Percentiles rank a stretch among this genome's conserved stretches.
phyloP scores from a whole-genome alignment of 2,329 filamentous ascomycete species.

The Dryadomyces sulphureus region DNA sequence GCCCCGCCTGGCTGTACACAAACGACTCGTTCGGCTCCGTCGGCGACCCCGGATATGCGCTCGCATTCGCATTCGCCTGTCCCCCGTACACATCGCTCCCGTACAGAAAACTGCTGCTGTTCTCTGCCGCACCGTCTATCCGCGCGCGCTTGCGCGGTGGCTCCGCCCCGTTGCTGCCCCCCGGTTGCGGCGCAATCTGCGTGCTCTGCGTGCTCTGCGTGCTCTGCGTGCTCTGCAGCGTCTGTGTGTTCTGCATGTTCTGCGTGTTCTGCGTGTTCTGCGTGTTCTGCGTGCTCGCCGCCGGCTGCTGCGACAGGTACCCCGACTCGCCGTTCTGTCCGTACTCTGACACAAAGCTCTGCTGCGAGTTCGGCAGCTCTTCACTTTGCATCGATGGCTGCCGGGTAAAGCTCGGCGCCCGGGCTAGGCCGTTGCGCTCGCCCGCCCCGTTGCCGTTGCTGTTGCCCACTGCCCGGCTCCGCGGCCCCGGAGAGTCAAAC shows the following conservation, averaged over 20 bases:
- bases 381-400: slow-evolving; percentile 60
- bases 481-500: slow-evolving; percentile 71
- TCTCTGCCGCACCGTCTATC: slow-evolving; percentile 37
- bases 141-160: slow-evolving; percentile 70
- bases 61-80: slow-evolving; percentile 28
- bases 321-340: slow-evolving; percentile 54
- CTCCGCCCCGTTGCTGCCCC: slow-evolving; percentile 50
- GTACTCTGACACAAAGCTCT: slow-evolving; percentile 65
- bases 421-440: slow-evolving; percentile 39
- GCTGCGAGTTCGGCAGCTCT: slow-evolving; percentile 65
- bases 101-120: slow-evolving; percentile 17
- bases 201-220: no score
- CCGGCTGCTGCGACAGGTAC: slow-evolving; percentile 47
- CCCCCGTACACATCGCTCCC: slow-evolving; percentile 12
- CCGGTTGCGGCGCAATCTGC: no score
- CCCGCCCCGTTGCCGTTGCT: slow-evolving; percentile 2
- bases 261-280: no score
- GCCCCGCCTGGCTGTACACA: slow-evolving; percentile 41
- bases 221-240: no score
- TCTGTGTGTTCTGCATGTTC: no score
- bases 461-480: slow-evolving; percentile 25
- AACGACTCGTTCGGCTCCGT: slow-evolving; percentile 74
- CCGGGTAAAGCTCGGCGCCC: slow-evolving; percentile 55
- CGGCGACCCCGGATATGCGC: slow-evolving; percentile 50
- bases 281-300: slow-evolving; percentile 17